Conservation (phyloP, 495 filamentous ascomycete genomes). For the Aspergillus mulundensis region DNA sequence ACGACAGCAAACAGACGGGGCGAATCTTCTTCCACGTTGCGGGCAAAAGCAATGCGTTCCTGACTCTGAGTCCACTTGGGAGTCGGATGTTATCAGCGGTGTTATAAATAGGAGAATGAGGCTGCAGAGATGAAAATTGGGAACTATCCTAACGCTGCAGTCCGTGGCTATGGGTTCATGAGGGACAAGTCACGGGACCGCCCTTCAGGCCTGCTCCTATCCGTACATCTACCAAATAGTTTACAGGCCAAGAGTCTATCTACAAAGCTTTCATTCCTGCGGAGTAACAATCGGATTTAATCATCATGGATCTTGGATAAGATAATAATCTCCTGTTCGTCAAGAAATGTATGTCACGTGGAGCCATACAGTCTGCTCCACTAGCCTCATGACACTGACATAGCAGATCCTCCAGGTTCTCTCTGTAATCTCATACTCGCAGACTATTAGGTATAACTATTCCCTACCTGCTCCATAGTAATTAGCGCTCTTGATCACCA, state of each 20-base stretch:
- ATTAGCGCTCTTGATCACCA: background rate
- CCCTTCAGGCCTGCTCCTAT: too few relatives aligned
- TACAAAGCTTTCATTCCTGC: too few relatives aligned
- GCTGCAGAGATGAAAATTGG: conserved; percentile 2
- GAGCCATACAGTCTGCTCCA: background rate
- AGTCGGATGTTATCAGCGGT: background rate
- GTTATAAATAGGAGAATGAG: conserved; percentile 6
- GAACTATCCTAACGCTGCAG: background rate
- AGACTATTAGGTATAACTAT: background rate
- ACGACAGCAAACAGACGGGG: conserved; percentile 12
- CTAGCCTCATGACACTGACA: background rate
- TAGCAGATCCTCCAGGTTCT: background rate
- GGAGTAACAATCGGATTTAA: too few relatives aligned
- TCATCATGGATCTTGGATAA: too few relatives aligned
- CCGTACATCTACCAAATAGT: too few relatives aligned
- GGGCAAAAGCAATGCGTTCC: conserved; percentile 1
- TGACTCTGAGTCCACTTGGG: background rate
- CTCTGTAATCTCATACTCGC: too few relatives aligned
- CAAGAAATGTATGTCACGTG: background rate
- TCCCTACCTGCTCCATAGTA: background rate
- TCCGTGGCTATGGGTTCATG: background rate
- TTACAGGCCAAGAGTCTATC: too few relatives aligned
- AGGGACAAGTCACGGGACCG: background rate
- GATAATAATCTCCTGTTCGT: background rate
- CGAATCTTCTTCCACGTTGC: conserved; percentile 23